phyloP scores from a whole-genome alignment of 352 stramenopile genomes.

The Phytophthora constricta region DNA sequence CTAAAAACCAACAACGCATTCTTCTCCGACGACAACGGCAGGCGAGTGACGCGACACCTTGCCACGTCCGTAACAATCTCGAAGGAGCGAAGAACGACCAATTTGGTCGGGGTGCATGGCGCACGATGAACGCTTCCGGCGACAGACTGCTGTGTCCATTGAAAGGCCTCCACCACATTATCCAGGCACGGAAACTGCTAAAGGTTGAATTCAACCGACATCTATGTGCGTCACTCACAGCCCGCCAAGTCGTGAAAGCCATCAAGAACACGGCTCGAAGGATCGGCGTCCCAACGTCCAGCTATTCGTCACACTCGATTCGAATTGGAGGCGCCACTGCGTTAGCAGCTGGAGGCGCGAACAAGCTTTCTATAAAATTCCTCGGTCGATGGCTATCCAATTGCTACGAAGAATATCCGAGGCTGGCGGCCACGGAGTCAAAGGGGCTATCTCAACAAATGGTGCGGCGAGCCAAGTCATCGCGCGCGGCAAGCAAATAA shows the following conservation, averaged over 20 bases:
- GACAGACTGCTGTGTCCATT: constrained; percentile 9
- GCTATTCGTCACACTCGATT: constrained; percentile 23
- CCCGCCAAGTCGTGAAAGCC: neutral
- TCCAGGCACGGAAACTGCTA: constrained; percentile 2
- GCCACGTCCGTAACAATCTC: constrained; percentile 20
- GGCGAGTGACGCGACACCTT: neutral
- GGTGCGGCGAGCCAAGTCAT: constrained; percentile 16
- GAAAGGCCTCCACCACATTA: constrained; percentile 3
- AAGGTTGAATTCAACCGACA: neutral
- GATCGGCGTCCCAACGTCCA: neutral
- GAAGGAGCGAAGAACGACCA: constrained; percentile 23
- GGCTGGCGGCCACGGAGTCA: constrained; percentile 8
- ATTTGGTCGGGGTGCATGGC: constrained; percentile 10
- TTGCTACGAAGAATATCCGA: constrained; percentile 27
- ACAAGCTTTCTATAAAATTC: constrained; percentile 23
- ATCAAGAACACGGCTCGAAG: neutral
- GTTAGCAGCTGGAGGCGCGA: constrained; percentile 3
- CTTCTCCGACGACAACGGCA: constrained; percentile 21
- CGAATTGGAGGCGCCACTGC: constrained; percentile 28
- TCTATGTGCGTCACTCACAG: constrained; percentile 10
- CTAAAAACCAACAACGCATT: constrained; percentile 19
- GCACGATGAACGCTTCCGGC: constrained; percentile 19
- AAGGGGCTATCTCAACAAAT: constrained; percentile 14
- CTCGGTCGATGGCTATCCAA: constrained; percentile 18
- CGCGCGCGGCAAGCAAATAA: neutral